phyloP scores from a whole-genome alignment of 2,329 filamentous ascomycete genomes.

The Juglanconis sp. region DNA sequence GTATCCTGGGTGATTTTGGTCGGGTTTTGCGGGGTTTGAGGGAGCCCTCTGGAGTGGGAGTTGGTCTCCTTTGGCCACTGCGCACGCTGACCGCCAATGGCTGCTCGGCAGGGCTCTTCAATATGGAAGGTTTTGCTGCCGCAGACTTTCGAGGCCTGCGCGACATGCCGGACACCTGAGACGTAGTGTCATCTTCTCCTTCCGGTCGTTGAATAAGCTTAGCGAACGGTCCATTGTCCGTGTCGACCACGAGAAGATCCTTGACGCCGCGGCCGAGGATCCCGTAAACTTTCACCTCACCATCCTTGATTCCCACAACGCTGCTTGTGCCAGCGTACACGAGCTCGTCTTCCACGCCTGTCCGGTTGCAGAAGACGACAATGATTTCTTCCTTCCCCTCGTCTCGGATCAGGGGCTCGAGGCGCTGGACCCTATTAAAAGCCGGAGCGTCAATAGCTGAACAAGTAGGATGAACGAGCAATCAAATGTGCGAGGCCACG shows the following conservation, averaged over 20 bases:
- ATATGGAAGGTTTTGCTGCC: not conserved
- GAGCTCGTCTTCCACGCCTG: conserved; percentile 55
- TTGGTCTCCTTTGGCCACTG: not conserved
- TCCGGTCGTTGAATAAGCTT: conserved; percentile 34
- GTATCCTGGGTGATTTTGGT: conserved; percentile 2
- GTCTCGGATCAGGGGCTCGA: conserved; percentile 52
- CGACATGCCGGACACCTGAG: not conserved
- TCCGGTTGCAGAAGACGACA: conserved; percentile 61
- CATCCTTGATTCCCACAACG: conserved; percentile 55
- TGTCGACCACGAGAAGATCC: conserved; percentile 57
- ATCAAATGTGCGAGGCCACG: too few relatives aligned
- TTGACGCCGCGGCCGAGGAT: conserved; percentile 60
- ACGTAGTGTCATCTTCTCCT: not conserved
- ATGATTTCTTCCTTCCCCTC: conserved; percentile 49
- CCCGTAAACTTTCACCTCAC: conserved; percentile 57
- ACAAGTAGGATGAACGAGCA: too few relatives aligned
- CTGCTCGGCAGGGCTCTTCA: not conserved
- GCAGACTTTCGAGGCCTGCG: not conserved
- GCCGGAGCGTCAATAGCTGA: not conserved
- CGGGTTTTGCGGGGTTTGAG: not conserved
- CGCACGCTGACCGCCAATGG: not conserved
- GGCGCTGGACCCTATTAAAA: conserved; percentile 45
- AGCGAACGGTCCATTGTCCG: conserved; percentile 33
- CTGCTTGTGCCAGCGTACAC: conserved; percentile 64
- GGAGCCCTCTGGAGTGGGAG: not conserved